A percentile compares a stretch with the other conserved stretches of the same genome.
Conservation (phyloP, 306 rosid genomes). For the Prosopis cineraria region DNA sequence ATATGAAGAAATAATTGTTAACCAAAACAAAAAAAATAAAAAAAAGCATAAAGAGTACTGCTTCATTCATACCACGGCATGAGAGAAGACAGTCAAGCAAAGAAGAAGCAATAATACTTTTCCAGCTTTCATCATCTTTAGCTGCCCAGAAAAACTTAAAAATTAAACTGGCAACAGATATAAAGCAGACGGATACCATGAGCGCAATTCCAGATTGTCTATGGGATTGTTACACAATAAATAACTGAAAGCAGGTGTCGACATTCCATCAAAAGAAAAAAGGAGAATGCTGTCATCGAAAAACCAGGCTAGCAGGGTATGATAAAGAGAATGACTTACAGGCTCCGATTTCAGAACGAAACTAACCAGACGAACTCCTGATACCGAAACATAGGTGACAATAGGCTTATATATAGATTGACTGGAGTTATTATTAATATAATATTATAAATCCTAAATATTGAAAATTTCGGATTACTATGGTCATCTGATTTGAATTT, state of each 20-base stretch:
- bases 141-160: slow-evolving; percentile 23
- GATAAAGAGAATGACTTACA: not conserved
- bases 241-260: not conserved
- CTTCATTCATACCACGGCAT: slow-evolving; percentile 54
- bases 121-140: slow-evolving; percentile 52
- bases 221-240: not conserved
- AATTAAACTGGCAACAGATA: not conserved
- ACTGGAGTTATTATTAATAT: too few relatives aligned
- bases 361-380: not conserved
- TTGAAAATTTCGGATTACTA: not conserved
- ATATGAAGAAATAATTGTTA: not conserved
- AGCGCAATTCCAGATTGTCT: not conserved
- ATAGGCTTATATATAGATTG: not conserved
- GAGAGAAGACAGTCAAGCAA: slow-evolving; percentile 43
- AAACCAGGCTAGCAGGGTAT: not conserved
- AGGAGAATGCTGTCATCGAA: not conserved
- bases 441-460: too few relatives aligned
- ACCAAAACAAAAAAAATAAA: too few relatives aligned
- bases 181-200: not conserved
- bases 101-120: slow-evolving; percentile 48
- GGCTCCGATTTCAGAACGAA: not conserved
- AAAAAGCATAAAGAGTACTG: not conserved
- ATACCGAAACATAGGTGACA: not conserved
- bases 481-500: not conserved
- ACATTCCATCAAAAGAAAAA: not conserved